Evolutionary conservation across 2,329 filamentous ascomycete species (phyloP), one percentile per base, ranked within the genome.

Genomic region (Cyanodermella asteris): DNA sequence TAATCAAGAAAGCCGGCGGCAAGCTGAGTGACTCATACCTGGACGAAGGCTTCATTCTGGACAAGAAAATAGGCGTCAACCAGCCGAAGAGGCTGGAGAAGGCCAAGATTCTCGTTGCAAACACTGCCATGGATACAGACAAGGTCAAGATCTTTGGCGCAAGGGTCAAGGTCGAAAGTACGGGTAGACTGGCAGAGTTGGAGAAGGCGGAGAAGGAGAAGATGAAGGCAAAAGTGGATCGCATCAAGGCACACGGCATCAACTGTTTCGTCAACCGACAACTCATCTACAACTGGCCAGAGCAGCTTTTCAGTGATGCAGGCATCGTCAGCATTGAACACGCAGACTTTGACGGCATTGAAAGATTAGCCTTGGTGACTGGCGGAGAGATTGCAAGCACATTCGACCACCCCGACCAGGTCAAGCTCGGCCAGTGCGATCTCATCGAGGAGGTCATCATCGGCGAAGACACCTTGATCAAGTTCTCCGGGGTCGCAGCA

Each of bases 241-340:
- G 80, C 53, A 97, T 97, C 59, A 97, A 94, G 66, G 66, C 80
- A 23, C 87, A 97, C 45, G 87, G 87, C 31, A 93, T 97, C 57
- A 97, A 97, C 65, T 94, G 87, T 62, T 97, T 97, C 53, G 91
- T 97, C 52, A 97, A 97, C 65, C 65, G 87, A 39, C 87, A 97
- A 51, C 69, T 97, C 35, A 97, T 97, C 56, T 97, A 97, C 64
- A 97, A 97, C 63, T 97, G 87, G 87, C 87, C 87, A 5, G 87
- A 97, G 54, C 87, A 97, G 55, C 72, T 97, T 23, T 97, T 97
- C 45, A 81, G 84, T 18, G 87, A 97, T 49, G 84, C 82, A 6
- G 87, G 87, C 33, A 94, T 97, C 52, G 77, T 91, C 61, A 91
- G 81, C 15, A 97, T 97, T 39, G 87, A 97, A 58, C 87, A 97